These are phyloP conservation scores for Pleoardoris graminearum DNA, from an alignment of 2,329 filamentous ascomycete genomes.

Conservation along the genomic window DNA sequence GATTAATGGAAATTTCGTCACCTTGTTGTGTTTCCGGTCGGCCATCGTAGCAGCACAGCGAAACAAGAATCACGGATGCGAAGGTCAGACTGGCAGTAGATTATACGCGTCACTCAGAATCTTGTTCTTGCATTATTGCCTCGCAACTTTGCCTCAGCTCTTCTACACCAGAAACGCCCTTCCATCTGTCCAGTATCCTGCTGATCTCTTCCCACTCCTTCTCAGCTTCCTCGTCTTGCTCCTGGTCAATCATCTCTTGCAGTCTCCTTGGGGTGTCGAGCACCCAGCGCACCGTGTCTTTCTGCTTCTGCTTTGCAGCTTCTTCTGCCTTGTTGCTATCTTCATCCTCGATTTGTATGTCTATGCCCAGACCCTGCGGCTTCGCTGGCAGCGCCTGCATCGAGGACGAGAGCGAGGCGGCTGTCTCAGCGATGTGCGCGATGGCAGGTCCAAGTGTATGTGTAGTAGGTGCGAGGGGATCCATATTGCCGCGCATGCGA, in stretches of 20 bases:
- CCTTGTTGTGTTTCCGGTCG: too few relatives aligned
- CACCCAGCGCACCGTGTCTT: conserved; percentile 65
- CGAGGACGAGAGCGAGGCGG: conserved; percentile 46
- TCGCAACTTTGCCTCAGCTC: conserved; percentile 47
- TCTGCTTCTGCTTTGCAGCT: conserved; percentile 46
- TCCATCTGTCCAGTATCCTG: conserved; percentile 49
- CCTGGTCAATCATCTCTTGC: conserved; percentile 60
- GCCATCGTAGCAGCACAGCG: too few relatives aligned
- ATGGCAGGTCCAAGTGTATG: conserved; percentile 74
- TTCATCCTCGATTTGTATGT: conserved; percentile 26
- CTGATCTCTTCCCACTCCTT: conserved; percentile 52
- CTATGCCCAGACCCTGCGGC: conserved; percentile 30
- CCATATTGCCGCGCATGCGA: conserved; percentile 83
- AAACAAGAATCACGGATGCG: too few relatives aligned
- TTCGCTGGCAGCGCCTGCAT: conserved; percentile 35
- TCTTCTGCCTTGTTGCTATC: conserved; percentile 26
- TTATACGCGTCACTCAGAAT: conserved; percentile 31
- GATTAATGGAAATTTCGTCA: too few relatives aligned
- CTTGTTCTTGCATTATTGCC: conserved; percentile 33
- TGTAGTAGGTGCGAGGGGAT: conserved; percentile 73
- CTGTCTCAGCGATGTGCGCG: conserved; percentile 70
- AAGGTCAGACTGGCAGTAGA: too few relatives aligned
- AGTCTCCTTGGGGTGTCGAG: conserved; percentile 65
- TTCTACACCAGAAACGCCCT: conserved; percentile 48
- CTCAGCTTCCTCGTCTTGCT: conserved; percentile 63